Percentiles rank a stretch among this genome's conserved stretches.
These are phyloP conservation scores for Arthrobotrys pseudoclavata DNA, from an alignment of 2,329 filamentous ascomycete species.

Conservation along the genomic window DNA sequence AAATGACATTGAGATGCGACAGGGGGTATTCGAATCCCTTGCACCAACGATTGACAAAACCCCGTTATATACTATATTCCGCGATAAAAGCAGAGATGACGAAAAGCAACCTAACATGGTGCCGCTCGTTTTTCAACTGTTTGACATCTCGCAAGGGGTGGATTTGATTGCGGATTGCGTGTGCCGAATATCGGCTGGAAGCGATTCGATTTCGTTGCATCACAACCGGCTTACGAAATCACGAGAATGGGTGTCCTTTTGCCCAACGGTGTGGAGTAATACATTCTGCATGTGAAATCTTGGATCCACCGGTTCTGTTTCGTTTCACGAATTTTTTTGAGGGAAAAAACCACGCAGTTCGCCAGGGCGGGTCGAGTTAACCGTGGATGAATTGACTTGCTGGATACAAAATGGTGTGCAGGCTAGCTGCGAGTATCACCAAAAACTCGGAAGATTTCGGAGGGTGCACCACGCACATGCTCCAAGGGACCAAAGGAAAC, in stretches of 20 bases:
- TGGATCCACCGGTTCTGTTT: not conserved
- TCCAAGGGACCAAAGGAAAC: no score
- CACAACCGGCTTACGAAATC: conserved; percentile 1
- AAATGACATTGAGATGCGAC: not conserved
- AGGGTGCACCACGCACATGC: not conserved
- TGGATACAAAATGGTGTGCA: conserved; percentile 29
- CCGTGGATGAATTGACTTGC: conserved; percentile 50
- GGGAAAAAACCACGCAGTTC: conserved; percentile 20
- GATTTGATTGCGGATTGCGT: not conserved
- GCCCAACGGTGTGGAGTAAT: not conserved
- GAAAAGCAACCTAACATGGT: not conserved
- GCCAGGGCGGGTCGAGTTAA: not conserved
- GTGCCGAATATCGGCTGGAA: conserved; percentile 53
- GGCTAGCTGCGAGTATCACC: conserved; percentile 38
- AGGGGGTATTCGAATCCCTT: not conserved
- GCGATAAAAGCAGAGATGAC: not conserved
- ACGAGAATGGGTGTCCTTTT: conserved; percentile 2
- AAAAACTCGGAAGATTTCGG: conserved; percentile 58
- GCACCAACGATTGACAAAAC: not conserved
- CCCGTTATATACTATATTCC: conserved; percentile 9
- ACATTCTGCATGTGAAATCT: conserved; percentile 13
- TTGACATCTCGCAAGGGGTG: not conserved
- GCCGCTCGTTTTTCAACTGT: no score
- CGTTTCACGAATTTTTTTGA: conserved; percentile 26
- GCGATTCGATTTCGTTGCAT: conserved; percentile 23